Evolutionary conservation across 352 stramenopile species (phyloP), one percentile per base, ranked within the genome.

Genomic region (Globisporangium yorkense): DNA sequence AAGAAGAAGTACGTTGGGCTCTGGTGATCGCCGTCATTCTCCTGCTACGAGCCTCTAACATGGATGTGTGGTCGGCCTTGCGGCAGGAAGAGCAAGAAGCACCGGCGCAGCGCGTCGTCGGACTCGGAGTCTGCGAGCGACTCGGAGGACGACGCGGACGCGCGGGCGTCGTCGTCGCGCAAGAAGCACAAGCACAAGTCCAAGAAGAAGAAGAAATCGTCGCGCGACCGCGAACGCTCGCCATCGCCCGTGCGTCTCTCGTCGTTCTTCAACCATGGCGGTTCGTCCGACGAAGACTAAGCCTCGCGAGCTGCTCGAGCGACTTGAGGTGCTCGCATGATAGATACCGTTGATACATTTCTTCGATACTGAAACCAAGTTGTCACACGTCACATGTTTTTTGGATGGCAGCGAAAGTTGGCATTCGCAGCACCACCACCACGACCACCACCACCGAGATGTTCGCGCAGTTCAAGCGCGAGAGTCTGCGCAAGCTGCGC

Each of bases 231-330:
- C 29, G 70, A 80, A 45, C 65, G 53, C 39, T 91, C 72, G 39
- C 67, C 71, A 33, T 91, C 80, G 46, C 77, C 84, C 33, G 68
- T 92, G 63, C 78, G 87, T 31, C 75, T 98, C 24, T 97, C 87
- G 9, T 92, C 88, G n/a, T 98, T 98, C 65, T 91, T 98, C 57
- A 75, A 91, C 41, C 70, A 87, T 39, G 70, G 70, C 8, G 58
- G 27, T 0, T 64, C 58, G 43, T 59, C 51, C 15, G 59, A 65
- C 21, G 59, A 65, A 15, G 51, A 48, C 20, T 37, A 31, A 37
- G 49, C 21, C 48, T 3, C 15, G 5, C 16, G 33, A 37, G 33
- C 33, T 37, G 33, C 33, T 12, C 5, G 33, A 37, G 33, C 9
- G 33, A 1, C 33, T 37, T 10, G 33, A 6, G 33, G 9, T 37